phyloP scores from a whole-genome alignment of 768 basidiomycete genomes.

The Paxillus ammoniavirescens region DNA sequence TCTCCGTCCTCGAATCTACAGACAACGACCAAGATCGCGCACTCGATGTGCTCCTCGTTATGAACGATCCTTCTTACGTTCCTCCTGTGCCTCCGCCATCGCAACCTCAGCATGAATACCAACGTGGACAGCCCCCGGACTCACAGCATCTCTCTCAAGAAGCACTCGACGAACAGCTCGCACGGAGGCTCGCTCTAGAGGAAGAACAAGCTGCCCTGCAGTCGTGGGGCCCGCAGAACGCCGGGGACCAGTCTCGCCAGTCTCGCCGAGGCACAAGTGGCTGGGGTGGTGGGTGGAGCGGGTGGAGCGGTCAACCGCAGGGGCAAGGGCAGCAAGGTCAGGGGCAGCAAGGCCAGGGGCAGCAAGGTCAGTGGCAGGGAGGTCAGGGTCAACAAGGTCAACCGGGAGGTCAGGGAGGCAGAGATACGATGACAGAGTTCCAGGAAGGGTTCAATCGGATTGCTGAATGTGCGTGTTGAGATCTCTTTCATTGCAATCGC shows the following conservation, averaged over 20 bases:
- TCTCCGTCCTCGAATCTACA: slow-evolving; percentile 72
- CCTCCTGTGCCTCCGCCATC: slow-evolving; percentile 27
- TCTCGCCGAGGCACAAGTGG: slow-evolving; percentile 16
- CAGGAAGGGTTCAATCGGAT: slow-evolving; percentile 74
- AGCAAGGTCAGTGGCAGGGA: slow-evolving; percentile 10
- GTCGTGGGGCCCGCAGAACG: slow-evolving; percentile 15
- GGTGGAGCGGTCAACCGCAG: not conserved
- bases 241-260: slow-evolving; percentile 22
- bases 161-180: slow-evolving; percentile 78
- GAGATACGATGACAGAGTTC: slow-evolving; percentile 63
- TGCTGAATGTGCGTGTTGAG: slow-evolving; percentile 65
- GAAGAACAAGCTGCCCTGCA: slow-evolving; percentile 37
- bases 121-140: slow-evolving; percentile 24
- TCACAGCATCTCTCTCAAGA: slow-evolving; percentile 44
- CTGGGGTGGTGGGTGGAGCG: slow-evolving; percentile 1
- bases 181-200: slow-evolving; percentile 67
- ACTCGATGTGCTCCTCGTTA: slow-evolving; percentile 73
- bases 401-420: slow-evolving; percentile 21
- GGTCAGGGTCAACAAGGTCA: slow-evolving; percentile 10
- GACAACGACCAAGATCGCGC: slow-evolving; percentile 71
- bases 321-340: slow-evolving; percentile 2
- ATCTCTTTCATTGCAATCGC: not conserved
- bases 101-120: not conserved
- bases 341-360: not conserved
- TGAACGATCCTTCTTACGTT: slow-evolving; percentile 81